phyloP scores from a whole-genome alignment of 495 filamentous ascomycete species.

The Annulohypoxylon maeteangense region DNA sequence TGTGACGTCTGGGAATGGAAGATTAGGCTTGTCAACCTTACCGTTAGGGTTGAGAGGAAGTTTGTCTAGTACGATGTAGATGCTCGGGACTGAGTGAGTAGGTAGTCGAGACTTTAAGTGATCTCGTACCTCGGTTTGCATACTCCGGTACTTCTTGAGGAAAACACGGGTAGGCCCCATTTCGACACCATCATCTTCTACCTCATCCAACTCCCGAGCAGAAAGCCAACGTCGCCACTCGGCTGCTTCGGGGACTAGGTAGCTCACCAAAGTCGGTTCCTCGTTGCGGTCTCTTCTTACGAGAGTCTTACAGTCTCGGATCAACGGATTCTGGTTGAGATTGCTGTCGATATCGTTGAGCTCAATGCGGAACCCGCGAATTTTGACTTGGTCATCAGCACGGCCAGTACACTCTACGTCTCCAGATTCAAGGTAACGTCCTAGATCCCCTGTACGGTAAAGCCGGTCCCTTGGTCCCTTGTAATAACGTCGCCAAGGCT shows the following conservation, averaged over 20 bases:
- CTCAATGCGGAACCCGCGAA: constrained; percentile 94
- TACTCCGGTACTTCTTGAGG: constrained; percentile 70
- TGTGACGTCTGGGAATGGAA: constrained; percentile 88
- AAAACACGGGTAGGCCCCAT: constrained; percentile 57
- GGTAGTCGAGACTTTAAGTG: constrained; percentile 81
- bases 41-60: constrained; percentile 95
- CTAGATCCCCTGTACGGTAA: constrained; percentile 86
- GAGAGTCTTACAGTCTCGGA: constrained; percentile 88
- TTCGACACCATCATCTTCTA: constrained; percentile 57
- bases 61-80: constrained; percentile 81
- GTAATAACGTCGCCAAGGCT: constrained; percentile 83
- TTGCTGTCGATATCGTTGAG: constrained; percentile 93
- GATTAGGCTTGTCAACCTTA: constrained; percentile 88
- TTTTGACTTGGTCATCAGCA: constrained; percentile 92
- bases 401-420: constrained; percentile 80
- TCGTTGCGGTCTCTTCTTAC: constrained; percentile 89
- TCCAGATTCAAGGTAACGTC: constrained; percentile 77
- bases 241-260: constrained; percentile 84
- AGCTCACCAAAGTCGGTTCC: constrained; percentile 88
- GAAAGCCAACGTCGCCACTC: constrained; percentile 77
- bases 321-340: constrained; percentile 78
- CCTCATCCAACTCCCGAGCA: constrained; percentile 62
- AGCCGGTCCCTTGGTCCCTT: constrained; percentile 86
- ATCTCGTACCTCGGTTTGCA: constrained; percentile 79
- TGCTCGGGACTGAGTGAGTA: constrained; percentile 79